phyloP scores from a whole-genome alignment of 352 stramenopile genomes.

The Halophytophthora batemanensis region DNA sequence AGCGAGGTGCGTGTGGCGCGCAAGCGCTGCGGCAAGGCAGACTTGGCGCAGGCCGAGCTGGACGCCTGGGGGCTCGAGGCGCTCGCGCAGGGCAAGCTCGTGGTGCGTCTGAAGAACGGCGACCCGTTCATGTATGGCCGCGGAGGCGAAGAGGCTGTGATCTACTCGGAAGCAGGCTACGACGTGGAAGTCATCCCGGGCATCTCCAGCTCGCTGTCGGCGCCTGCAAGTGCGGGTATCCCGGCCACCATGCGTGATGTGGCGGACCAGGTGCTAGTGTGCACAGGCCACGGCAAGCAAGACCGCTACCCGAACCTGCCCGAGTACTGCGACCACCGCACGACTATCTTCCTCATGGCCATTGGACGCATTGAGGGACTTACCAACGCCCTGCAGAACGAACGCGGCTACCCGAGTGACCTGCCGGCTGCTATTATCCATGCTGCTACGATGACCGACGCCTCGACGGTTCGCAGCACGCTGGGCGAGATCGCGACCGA shows the following conservation, averaged over 20 bases:
- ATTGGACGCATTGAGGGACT: constrained; percentile 92
- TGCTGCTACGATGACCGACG: constrained; percentile 87
- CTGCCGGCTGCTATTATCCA: constrained; percentile 94
- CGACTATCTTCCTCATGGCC: constrained; percentile 97
- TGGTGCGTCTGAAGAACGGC: constrained; percentile 97
- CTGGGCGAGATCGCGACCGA: constrained; percentile 89
- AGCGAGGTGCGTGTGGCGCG: constrained; percentile 91
- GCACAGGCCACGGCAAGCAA: constrained; percentile 93
- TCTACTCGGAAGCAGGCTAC: constrained; percentile 74
- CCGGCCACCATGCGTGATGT: constrained; percentile 95
- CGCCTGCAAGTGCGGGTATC: constrained; percentile 92
- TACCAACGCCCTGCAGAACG: constrained; percentile 67
- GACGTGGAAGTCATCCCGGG: constrained; percentile 88
- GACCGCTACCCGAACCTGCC: constrained; percentile 91
- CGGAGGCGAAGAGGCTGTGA: constrained; percentile 91
- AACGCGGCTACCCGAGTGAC: constrained; percentile 87
- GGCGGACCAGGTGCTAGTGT: constrained; percentile 91
- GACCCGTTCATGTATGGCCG: constrained; percentile 97
- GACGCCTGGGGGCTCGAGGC: constrained; percentile 92
- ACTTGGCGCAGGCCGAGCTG: constrained; percentile 92
- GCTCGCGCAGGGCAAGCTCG: constrained; percentile 83
- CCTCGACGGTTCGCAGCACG: constrained; percentile 86
- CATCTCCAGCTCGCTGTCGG: constrained; percentile 94
- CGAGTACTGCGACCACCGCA: constrained; percentile 94
- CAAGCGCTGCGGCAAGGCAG: constrained; percentile 94